Base-by-base conservation (phyloP, 441 rosid species). In the Gossypium davidsonii region DNA sequence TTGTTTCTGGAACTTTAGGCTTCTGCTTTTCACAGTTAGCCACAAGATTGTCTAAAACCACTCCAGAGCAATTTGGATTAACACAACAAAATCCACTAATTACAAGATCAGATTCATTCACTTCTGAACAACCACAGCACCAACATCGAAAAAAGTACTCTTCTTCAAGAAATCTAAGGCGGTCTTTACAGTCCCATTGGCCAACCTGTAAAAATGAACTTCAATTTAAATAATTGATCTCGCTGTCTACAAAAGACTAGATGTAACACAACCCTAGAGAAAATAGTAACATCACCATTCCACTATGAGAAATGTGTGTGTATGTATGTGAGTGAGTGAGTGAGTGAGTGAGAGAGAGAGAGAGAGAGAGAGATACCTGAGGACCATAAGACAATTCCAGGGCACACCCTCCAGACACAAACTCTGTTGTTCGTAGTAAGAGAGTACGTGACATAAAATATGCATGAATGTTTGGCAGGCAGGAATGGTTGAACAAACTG, bases 311-410 rank as follows among this genome's bases (percentile, higher is more conserved):
- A 72, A 28, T 4, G 14, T 23, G 9, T 31, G 48, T 10, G n/a
- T 5, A 3, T 9, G 5, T 9, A 0, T 39, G 3, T 39, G 11
- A 1, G 67, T 11, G 15, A 0, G 44, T 15, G 67, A 4, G 10
- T 1, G 1, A 65, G 25, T 65, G 34, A 74, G 58, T 44, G 1
- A 70, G 26, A 75, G 34, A 73, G 49, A 56, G 39, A 15, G 67
- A 7, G 1, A 7, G 1, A 70, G 25, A 75, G 31, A 74, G 58
- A 56, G 37, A 15, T 78, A 90, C 96, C 94, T 90, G 93, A 76
- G 97, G 96, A 71, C 97, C 97, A 75, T 91, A 93, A 65, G 98
- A 90, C 73, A 93, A 79, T 85, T 93, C 97, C 73, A 93, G 83
- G 76, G 89, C 87, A 75, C 78, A 85, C 46, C 91, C 93, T 67